Base-by-base conservation (phyloP, 441 rosid species). In the Bruguiera hainesii region DNA sequence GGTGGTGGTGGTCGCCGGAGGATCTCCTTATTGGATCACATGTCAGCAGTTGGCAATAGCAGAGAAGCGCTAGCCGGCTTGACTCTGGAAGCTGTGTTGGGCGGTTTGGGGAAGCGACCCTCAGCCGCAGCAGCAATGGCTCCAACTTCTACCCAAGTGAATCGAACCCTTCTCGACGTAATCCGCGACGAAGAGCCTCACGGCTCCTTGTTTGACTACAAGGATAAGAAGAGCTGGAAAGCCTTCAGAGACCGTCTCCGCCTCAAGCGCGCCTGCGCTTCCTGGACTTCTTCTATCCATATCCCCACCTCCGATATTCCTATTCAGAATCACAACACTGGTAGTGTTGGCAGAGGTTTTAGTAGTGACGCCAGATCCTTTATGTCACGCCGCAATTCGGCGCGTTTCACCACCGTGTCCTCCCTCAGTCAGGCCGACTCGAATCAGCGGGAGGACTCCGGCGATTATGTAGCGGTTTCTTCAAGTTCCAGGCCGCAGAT, bases 211-310 rank as follows among this genome's bases (percentile, higher is more conserved):
- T 63, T 57, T 33, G 84, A 78, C 0, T 73, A 71, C 60, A 87
- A 78, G 37, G 90, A 88, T 59, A 73, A 71, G 70, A 86, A 79
- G 74, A 86, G 84, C 76, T 91, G 96, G 98, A 92, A 84, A 65
- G 74, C 79, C 6, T 84, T 93, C 79, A 82, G 91, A 39, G 97
- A 88, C 33, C 83, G 78, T 65, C 83, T 93, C 65, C 84, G 94
- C 29, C 84, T 93, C 8, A 83, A 81, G 79, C 86, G 97, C 6
- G 74, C 89, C 23, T 90, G 91, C 55, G 75, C 94, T 21, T 89
- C 89, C 64, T 90, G 97, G 98, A 82, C 85, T 49, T 86, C 94
- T 20, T 74, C 87, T 15, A 76, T 76, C 15, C 81, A 35, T 50
- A 75, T 79, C 53, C 97, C 93, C 9, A 60, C 84, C 26, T 84